Conservation (phyloP, 1,284 basidiomycete genomes). For the Pseudozyma pruni region DNA sequence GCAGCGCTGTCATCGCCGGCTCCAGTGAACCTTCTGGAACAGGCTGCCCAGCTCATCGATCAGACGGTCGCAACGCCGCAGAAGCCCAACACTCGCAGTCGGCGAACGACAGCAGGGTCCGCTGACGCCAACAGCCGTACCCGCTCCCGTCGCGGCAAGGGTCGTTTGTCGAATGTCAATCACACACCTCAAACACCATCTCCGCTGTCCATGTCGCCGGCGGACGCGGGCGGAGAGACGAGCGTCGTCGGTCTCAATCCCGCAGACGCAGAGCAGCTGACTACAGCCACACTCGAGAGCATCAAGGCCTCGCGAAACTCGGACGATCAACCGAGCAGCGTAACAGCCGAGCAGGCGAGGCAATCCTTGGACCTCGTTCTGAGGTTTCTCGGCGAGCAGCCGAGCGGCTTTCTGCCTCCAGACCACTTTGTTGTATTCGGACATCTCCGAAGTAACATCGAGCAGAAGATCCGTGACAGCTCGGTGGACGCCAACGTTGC, state of each 20-base stretch:
- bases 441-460: slow-evolving; percentile 42
- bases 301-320: slow-evolving; percentile 13
- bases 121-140: slow-evolving; percentile 15
- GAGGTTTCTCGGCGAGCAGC: slow-evolving; percentile 43
- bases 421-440: slow-evolving; percentile 40
- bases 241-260: not conserved
- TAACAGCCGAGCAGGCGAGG: slow-evolving; percentile 39
- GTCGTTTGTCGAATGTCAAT: slow-evolving; percentile 25
- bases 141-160: slow-evolving; percentile 28
- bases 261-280: slow-evolving; percentile 21
- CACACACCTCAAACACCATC: slow-evolving; percentile 41
- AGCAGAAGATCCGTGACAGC: slow-evolving; percentile 33
- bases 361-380: slow-evolving; percentile 38
- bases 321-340: slow-evolving; percentile 17
- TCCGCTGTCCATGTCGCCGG: slow-evolving; percentile 36
- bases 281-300: slow-evolving; percentile 24
- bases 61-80: slow-evolving; percentile 7
- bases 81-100: slow-evolving; percentile 10
- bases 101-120: slow-evolving; percentile 10
- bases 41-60: not conserved
- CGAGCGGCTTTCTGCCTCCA: slow-evolving; percentile 31
- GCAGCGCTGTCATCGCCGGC: slow-evolving; percentile 6
- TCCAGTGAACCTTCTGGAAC: slow-evolving; percentile 4
- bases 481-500: not conserved
- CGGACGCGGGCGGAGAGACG: slow-evolving; percentile 8